phyloP scores from a whole-genome alignment of 1,284 basidiomycete species.

The Wallemia hederae region DNA sequence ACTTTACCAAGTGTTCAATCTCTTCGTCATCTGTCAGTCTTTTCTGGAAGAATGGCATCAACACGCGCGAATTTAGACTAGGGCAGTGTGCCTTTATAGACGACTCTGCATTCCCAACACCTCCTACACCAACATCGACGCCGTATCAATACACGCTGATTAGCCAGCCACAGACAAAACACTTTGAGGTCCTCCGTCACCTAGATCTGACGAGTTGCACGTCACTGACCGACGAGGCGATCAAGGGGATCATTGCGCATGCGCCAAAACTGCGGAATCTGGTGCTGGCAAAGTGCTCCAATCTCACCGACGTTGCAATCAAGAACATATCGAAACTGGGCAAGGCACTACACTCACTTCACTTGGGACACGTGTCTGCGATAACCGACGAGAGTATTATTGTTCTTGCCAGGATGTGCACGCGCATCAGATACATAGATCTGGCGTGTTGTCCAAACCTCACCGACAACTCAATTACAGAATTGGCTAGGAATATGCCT shows the following conservation, averaged over 20 bases:
- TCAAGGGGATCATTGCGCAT: constrained; percentile 65
- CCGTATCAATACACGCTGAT: constrained; percentile 3
- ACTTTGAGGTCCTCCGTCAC: constrained; percentile 56
- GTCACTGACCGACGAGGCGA: constrained; percentile 52
- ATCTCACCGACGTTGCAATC: constrained; percentile 58
- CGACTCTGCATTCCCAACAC: constrained; percentile 58
- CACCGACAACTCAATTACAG: constrained; percentile 79
- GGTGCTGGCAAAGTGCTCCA: constrained; percentile 64
- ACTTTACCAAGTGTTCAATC: constrained; percentile 60
- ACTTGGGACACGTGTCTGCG: constrained; percentile 41
- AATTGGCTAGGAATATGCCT: constrained; percentile 49
- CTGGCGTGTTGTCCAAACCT: constrained; percentile 78
- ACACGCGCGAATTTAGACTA: constrained; percentile 74
- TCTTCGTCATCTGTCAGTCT: constrained; percentile 51
- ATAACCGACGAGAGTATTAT: constrained; percentile 77
- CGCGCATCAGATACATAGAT: constrained; percentile 81
- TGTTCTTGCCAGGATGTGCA: constrained; percentile 56
- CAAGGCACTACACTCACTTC: constrained; percentile 75
- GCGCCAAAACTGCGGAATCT: constrained; percentile 76
- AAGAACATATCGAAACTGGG: constrained; percentile 65
- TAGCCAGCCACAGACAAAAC: constrained; percentile 22
- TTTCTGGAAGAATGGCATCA: constrained; percentile 45
- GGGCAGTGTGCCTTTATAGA: constrained; percentile 51
- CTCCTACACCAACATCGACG: constrained; percentile 16
- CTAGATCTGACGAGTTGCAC: constrained; percentile 67